A percentile compares a stretch with the other conserved stretches of the same genome.
Evolutionary conservation across 331 rosid species (phyloP).

Genomic region (Dryas integrifolia): DNA sequence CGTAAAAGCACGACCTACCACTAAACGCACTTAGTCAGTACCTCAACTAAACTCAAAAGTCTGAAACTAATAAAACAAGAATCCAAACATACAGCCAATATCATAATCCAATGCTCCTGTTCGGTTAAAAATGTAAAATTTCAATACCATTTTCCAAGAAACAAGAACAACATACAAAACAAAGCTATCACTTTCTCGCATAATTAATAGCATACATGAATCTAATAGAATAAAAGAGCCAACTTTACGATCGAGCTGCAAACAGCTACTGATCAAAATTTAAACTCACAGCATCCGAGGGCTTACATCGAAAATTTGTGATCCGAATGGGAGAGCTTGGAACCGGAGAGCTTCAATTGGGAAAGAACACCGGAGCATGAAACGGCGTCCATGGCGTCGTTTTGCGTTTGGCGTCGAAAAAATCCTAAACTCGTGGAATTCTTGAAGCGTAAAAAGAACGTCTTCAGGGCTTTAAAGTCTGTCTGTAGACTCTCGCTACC

Average conservation of each 20-base stretch:
- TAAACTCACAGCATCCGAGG: not conserved
- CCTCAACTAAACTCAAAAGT: not conserved
- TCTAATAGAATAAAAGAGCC: not conserved
- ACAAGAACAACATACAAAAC: not conserved
- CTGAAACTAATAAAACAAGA: not conserved
- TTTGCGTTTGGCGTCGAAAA: not conserved
- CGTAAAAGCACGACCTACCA: constrained; percentile 47
- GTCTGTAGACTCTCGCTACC: not conserved
- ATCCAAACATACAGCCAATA: not conserved
- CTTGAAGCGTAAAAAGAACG: not conserved
- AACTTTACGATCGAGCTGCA: not conserved
- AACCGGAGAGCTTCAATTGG: constrained; percentile 21
- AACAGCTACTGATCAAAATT: too few relatives aligned
- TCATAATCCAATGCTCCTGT: not conserved
- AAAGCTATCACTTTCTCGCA: not conserved
- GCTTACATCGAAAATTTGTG: constrained; percentile 46
- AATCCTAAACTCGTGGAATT: not conserved
- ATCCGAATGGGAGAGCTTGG: constrained; percentile 31
- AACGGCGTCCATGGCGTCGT: constrained; percentile 43
- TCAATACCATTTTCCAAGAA: not conserved
- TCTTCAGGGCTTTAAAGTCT: not conserved
- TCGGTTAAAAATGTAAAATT: not conserved
- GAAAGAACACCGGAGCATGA: constrained; percentile 42
- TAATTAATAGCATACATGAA: not conserved
- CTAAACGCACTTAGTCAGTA: constrained; percentile 6